phyloP scores from a whole-genome alignment of 495 filamentous ascomycete genomes.

The Aspergillus sclerotiicarbonarius region DNA sequence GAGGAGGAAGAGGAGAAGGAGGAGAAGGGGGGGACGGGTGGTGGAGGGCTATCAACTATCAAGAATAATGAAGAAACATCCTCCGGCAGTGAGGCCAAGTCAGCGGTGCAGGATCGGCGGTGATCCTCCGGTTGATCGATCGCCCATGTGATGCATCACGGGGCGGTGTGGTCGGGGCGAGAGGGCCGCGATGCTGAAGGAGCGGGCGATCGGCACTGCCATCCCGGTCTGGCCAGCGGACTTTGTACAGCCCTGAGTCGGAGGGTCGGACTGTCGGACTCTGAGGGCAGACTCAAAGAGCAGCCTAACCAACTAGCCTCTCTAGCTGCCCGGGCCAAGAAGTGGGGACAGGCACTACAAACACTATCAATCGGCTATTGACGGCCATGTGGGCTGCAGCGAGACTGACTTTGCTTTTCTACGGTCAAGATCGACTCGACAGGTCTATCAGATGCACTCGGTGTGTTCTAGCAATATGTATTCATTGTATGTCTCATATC shows the following conservation, averaged over 20 bases:
- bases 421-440: no score
- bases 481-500: constrained; percentile 4
- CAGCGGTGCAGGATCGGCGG: not conserved
- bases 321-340: not conserved
- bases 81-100: no score
- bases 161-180: constrained; percentile 4
- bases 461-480: constrained; percentile 12
- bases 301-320: no score
- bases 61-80: not conserved
- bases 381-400: not conserved
- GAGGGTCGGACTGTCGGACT: no score
- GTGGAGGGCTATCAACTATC: constrained; percentile 10
- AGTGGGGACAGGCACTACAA: not conserved
- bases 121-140: constrained; percentile 7
- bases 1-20: not conserved
- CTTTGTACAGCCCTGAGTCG: not conserved
- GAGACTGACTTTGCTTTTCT: not conserved
- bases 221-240: constrained; percentile 1
- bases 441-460: not conserved
- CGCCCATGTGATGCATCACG: constrained; percentile 9
- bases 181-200: not conserved
- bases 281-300: no score
- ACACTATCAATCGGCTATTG: not conserved
- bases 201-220: constrained; percentile 4
- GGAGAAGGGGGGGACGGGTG: not conserved